phyloP scores from a whole-genome alignment of 306 rosid genomes.

The Canavalia gladiata region DNA sequence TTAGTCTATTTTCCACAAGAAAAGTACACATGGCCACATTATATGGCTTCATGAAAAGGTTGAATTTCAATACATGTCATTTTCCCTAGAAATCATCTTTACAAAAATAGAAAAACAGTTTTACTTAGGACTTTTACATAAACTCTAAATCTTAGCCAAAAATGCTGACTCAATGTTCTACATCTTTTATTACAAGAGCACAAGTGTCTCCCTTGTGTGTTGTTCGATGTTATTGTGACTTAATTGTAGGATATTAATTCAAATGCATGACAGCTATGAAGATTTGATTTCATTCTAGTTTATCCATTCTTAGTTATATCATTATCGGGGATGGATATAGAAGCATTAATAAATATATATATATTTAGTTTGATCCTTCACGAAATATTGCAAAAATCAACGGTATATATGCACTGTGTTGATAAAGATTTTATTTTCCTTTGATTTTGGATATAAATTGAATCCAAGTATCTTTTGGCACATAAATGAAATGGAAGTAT shows the following conservation, averaged over 20 bases:
- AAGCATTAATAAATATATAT: background rate
- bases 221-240: background rate
- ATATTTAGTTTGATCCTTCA: background rate
- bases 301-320: background rate
- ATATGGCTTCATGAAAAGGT: conserved; percentile 3
- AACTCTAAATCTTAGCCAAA: conserved; percentile 38
- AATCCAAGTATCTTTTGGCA: background rate
- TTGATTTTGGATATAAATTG: background rate
- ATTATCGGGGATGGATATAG: background rate
- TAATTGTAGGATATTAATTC: conserved; percentile 40
- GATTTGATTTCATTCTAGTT: background rate
- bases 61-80: conserved; percentile 38
- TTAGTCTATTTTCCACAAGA: conserved; percentile 5
- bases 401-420: background rate
- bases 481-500: background rate
- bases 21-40: conserved; percentile 31
- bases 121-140: conserved; percentile 1
- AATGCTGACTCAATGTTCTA: conserved; percentile 45
- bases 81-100: conserved; percentile 7
- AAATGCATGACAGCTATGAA: conserved; percentile 14
- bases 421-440: conserved; percentile 2
- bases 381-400: background rate
- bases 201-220: conserved; percentile 45
- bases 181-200: conserved; percentile 7
- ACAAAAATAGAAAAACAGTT: conserved; percentile 6